Percentiles rank a stretch among this genome's conserved stretches.
Evolutionary conservation across 1,139 yeast genomes (phyloP).

Genomic region (Geotrichum restrictum): DNA sequence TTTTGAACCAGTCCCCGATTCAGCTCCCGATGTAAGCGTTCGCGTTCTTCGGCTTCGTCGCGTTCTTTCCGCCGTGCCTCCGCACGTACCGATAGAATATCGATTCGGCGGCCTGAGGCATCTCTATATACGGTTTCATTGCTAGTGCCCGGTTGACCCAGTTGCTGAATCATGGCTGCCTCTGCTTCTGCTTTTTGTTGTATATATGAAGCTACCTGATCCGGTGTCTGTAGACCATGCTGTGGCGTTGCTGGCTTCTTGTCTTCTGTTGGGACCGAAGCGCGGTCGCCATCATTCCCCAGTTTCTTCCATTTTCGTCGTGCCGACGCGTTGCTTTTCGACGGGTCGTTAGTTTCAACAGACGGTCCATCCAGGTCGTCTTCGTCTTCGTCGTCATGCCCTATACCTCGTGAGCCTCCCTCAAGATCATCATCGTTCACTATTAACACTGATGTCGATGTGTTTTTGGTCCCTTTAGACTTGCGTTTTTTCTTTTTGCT

Average conservation of each 20-base stretch:
- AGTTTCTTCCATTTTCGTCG: constrained; percentile 27
- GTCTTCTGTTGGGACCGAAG: constrained; percentile 1
- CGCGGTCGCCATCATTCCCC: not conserved
- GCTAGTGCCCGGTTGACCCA: constrained; percentile 6
- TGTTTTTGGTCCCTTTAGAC: constrained; percentile 24
- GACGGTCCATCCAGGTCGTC: constrained; percentile 17
- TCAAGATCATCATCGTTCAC: constrained; percentile 30
- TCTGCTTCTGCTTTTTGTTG: constrained; percentile 24
- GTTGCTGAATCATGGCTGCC: constrained; percentile 6
- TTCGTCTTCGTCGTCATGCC: constrained; percentile 24
- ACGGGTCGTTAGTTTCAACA: constrained; percentile 23
- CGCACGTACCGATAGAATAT: constrained; percentile 34
- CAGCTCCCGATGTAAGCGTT: constrained; percentile 34
- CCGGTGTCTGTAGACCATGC: constrained; percentile 47
- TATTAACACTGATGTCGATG: constrained; percentile 18
- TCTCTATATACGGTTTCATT: constrained; percentile 58
- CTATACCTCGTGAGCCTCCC: constrained; percentile 22
- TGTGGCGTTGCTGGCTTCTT: constrained; percentile 4
- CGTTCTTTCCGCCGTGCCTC: constrained; percentile 34
- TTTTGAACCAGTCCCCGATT: constrained; percentile 49
- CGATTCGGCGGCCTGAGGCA: constrained; percentile 50
- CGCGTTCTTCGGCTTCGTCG: constrained; percentile 33
- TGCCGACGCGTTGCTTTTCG: constrained; percentile 36
- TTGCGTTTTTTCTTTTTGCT: constrained; percentile 26
- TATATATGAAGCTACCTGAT: constrained; percentile 40